Conservation (phyloP, 495 filamentous ascomycete genomes). For the Penicillium macrosclerotiorum region DNA sequence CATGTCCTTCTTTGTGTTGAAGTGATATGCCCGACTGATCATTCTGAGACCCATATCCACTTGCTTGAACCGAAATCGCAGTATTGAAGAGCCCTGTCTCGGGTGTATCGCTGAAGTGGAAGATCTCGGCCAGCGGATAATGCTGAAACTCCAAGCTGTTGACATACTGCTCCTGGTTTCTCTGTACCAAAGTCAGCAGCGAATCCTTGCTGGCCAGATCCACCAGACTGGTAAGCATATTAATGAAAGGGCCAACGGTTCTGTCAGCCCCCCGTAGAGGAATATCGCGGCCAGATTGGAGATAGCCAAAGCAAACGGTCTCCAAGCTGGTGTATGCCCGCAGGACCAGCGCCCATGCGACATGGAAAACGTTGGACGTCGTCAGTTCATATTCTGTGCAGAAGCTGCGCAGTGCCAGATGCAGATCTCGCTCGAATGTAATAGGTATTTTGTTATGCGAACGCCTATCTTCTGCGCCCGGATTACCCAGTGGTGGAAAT, state of each 20-base stretch:
- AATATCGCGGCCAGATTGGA: slow-evolving; percentile 26
- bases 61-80: neutral
- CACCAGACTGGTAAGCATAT: slow-evolving; percentile 30
- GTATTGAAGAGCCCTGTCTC: slow-evolving; percentile 3
- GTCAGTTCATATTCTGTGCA: slow-evolving; percentile 17
- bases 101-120: neutral
- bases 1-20: slow-evolving; percentile 1
- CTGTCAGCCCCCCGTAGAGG: slow-evolving; percentile 29
- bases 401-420: slow-evolving; percentile 12
- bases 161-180: slow-evolving; percentile 35
- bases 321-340: slow-evolving; percentile 31
- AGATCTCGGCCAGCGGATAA: slow-evolving; percentile 34
- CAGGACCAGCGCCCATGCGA: slow-evolving; percentile 43
- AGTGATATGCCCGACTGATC: neutral
- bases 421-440: too few relatives aligned
- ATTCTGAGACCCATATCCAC: neutral
- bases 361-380: slow-evolving; percentile 29
- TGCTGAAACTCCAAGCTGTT: slow-evolving; percentile 35
- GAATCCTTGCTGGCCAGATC: slow-evolving; percentile 3
- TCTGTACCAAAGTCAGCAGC: slow-evolving; percentile 26
- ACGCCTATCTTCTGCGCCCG: too few relatives aligned
- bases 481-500: too few relatives aligned
- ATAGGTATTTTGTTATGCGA: too few relatives aligned
- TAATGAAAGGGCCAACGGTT: slow-evolving; percentile 36
- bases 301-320: slow-evolving; percentile 39